Evolutionary conservation across 1,284 basidiomycete species (phyloP).

Genomic region (Salmacisia buchloeana): DNA sequence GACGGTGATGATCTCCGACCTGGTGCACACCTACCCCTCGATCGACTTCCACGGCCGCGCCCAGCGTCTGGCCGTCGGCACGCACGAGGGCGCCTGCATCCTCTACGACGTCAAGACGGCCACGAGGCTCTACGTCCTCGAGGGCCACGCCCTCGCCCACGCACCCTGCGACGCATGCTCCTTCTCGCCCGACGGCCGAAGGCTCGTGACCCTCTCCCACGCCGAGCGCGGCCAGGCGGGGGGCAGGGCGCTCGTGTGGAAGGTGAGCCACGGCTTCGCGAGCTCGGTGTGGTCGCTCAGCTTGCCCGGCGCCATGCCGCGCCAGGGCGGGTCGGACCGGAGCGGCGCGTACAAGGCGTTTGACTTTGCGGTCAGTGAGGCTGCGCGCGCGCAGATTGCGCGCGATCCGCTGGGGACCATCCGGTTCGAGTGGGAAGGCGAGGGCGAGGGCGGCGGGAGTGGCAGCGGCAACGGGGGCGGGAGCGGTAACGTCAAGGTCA

Average conservation of each 20-base stretch:
- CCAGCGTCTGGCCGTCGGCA: constrained; percentile 87
- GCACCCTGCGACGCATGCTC: constrained; percentile 22
- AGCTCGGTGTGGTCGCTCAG: constrained; percentile 1
- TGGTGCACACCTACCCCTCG: constrained; percentile 75
- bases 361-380: constrained; percentile 20
- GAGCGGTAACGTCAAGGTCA: neutral
- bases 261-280: constrained; percentile 59
- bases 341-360: constrained; percentile 46
- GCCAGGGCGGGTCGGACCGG: constrained; percentile 73
- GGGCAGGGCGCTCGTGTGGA: constrained; percentile 53
- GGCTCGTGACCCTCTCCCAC: constrained; percentile 79
- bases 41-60: constrained; percentile 80
- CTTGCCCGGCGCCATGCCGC: constrained; percentile 77
- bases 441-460: neutral
- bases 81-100: constrained; percentile 72
- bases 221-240: constrained; percentile 58
- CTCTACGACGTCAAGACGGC: constrained; percentile 97
- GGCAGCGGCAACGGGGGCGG: neutral
- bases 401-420: constrained; percentile 3
- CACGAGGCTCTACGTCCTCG: constrained; percentile 86
- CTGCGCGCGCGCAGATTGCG: neutral
- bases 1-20: constrained; percentile 75
- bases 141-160: constrained; percentile 73
- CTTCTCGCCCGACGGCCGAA: constrained; percentile 85
- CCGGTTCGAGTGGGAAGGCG: constrained; percentile 5